Evolutionary conservation across 352 stramenopile species (phyloP).

Genomic region (Phytophthora melonis): DNA sequence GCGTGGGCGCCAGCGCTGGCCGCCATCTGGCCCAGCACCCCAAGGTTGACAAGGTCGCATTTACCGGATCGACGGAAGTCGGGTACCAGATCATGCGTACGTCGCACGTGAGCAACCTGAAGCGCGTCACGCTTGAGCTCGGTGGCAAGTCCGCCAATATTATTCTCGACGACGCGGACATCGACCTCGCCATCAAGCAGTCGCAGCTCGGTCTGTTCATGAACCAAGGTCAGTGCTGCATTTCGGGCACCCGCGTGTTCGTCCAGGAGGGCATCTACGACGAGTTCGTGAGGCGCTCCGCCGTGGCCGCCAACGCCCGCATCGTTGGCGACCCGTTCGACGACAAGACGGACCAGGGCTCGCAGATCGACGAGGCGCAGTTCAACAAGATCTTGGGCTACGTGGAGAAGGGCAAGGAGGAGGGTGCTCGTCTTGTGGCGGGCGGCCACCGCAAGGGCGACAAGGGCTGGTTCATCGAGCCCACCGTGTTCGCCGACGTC

Average conservation of each 20-base stretch:
- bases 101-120: slow-evolving; percentile 72
- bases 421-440: slow-evolving; percentile 81
- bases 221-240: slow-evolving; percentile 91
- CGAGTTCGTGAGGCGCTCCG: slow-evolving; percentile 72
- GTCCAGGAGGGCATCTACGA: slow-evolving; percentile 89
- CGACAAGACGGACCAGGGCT: slow-evolving; percentile 50
- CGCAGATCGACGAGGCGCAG: slow-evolving; percentile 69
- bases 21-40: slow-evolving; percentile 48
- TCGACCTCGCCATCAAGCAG: slow-evolving; percentile 59
- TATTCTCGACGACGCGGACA: slow-evolving; percentile 72
- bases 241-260: slow-evolving; percentile 79
- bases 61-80: slow-evolving; percentile 70
- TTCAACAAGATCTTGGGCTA: slow-evolving; percentile 89
- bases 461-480: slow-evolving; percentile 91
- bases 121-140: slow-evolving; percentile 77
- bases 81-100: slow-evolving; percentile 65
- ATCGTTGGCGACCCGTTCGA: slow-evolving; percentile 64
- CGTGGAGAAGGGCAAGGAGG: slow-evolving; percentile 71
- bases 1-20: slow-evolving; percentile 48
- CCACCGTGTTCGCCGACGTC: no score
- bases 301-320: slow-evolving; percentile 57
- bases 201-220: slow-evolving; percentile 77
- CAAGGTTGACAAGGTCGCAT: slow-evolving; percentile 82
- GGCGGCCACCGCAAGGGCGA: slow-evolving; percentile 77
- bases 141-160: slow-evolving; percentile 83